phyloP scores from a whole-genome alignment of 768 basidiomycete species.

The Mycena rebaudengoi region DNA sequence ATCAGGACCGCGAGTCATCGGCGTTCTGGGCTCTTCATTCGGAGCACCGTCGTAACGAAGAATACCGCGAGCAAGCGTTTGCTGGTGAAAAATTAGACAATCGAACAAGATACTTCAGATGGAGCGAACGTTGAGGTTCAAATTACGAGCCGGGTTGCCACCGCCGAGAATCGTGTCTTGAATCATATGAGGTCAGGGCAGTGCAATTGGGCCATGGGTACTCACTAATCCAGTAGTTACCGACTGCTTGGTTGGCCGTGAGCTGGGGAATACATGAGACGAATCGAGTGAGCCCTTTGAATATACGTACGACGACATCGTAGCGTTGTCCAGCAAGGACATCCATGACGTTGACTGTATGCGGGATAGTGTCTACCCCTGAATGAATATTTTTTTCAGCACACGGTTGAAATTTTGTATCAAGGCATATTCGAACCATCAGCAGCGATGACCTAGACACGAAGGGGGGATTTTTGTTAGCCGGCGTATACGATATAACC shows the following conservation, averaged over 20 bases:
- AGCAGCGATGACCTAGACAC: slow-evolving; percentile 3
- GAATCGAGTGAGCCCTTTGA: background rate
- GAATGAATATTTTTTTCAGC: slow-evolving; percentile 32
- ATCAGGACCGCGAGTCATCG: slow-evolving; percentile 30
- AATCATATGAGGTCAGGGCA: background rate
- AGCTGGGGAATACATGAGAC: slow-evolving; percentile 27
- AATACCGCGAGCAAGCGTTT: slow-evolving; percentile 40
- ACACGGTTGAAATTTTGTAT: background rate
- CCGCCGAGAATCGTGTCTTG: slow-evolving; percentile 32
- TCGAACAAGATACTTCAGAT: background rate
- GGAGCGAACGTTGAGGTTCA: slow-evolving; percentile 31
- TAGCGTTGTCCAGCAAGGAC: slow-evolving; percentile 62
- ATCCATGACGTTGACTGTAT: background rate
- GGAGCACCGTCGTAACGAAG: slow-evolving; percentile 48
- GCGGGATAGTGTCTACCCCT: background rate
- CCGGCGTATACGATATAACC: too few species aligned
- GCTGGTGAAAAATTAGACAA: background rate
- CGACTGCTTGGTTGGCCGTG: slow-evolving; percentile 52
- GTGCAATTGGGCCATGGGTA: slow-evolving; percentile 18
- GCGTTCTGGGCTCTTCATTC: slow-evolving; percentile 38
- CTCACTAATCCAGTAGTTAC: slow-evolving; percentile 57
- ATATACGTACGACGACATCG: slow-evolving; percentile 41
- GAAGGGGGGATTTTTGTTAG: background rate
- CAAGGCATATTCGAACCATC: background rate
- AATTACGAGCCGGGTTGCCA: slow-evolving; percentile 40